These are phyloP conservation scores for Zygosaccharomyces pseudobailii DNA, from an alignment of 1,139 yeast genomes.

Conservation along the genomic window DNA sequence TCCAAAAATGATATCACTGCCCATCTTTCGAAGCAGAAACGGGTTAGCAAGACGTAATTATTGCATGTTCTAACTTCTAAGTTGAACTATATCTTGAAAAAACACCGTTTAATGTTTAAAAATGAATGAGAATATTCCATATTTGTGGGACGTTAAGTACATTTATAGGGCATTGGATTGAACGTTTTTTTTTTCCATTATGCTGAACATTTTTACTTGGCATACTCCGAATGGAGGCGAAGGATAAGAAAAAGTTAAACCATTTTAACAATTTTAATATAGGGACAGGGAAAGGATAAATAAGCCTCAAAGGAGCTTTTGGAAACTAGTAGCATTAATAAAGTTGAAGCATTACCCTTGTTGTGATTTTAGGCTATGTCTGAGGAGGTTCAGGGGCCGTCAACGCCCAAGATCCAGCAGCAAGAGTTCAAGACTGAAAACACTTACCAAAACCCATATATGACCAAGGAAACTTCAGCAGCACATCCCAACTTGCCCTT, in stretches of 20 bases:
- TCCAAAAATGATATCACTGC: slow-evolving; percentile 2
- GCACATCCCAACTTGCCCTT: background rate
- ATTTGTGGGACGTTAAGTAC: background rate
- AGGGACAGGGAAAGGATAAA: background rate
- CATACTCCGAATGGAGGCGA: background rate
- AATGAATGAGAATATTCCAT: background rate
- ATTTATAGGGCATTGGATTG: background rate
- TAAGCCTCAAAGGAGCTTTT: background rate
- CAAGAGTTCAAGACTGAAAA: slow-evolving; percentile 7
- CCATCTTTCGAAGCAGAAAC: slow-evolving; percentile 5
- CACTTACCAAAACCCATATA: background rate
- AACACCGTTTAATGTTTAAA: too few relatives aligned
- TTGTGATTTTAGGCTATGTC: slow-evolving; percentile 3
- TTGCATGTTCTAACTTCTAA: too few relatives aligned
- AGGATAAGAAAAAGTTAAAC: slow-evolving; percentile 1
- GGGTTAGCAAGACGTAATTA: background rate
- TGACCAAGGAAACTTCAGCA: background rate
- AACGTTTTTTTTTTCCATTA: background rate
- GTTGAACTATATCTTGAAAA: too few relatives aligned
- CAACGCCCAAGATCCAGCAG: slow-evolving; percentile 14
- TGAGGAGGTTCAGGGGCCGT: slow-evolving; percentile 7
- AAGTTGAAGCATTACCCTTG: background rate
- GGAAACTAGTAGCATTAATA: background rate
- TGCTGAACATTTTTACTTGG: slow-evolving; percentile 1
- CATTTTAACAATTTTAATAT: background rate